phyloP scores from a whole-genome alignment of 2,329 filamentous ascomycete species.

The Nigrospora sphaerica region DNA sequence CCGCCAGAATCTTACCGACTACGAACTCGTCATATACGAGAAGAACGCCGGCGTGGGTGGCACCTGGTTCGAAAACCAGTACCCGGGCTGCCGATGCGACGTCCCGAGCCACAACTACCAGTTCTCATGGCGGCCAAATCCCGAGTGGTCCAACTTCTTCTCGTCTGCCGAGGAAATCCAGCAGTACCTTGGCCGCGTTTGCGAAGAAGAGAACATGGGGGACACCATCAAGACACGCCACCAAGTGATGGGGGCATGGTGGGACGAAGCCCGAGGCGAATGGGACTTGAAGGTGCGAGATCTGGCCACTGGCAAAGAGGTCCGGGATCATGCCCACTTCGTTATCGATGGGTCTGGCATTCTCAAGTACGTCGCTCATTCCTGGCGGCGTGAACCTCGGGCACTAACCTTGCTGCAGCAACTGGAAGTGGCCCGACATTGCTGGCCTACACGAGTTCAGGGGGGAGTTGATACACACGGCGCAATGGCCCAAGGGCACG shows the following conservation, averaged over 20 bases:
- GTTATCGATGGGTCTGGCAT: conserved; percentile 43
- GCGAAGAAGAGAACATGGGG: conserved; percentile 38
- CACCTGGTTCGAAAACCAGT: conserved; percentile 53
- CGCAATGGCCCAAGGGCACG: conserved; percentile 43
- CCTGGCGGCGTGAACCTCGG: not conserved
- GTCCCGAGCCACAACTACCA: conserved; percentile 56
- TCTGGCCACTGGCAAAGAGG: conserved; percentile 27
- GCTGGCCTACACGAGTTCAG: conserved; percentile 36
- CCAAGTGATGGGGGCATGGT: conserved; percentile 32
- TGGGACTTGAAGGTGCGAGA: conserved; percentile 36
- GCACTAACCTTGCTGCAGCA: conserved; percentile 22
- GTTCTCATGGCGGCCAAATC: conserved; percentile 54
- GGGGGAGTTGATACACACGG: conserved; percentile 45
- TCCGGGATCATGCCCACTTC: conserved; percentile 39
- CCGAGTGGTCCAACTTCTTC: conserved; percentile 52
- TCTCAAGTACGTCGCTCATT: conserved; percentile 32
- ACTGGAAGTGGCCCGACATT: conserved; percentile 46
- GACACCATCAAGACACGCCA: conserved; percentile 35
- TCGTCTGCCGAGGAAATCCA: conserved; percentile 47
- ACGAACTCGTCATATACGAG: conserved; percentile 44
- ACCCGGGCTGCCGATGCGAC: conserved; percentile 51
- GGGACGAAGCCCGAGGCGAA: conserved; percentile 33
- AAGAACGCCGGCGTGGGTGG: conserved; percentile 49
- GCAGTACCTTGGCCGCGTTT: conserved; percentile 41
- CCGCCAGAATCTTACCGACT: conserved; percentile 31